These are phyloP conservation scores for Lodderomyces beijingensis DNA, from an alignment of 1,139 yeast genomes.

Conservation along the genomic window DNA sequence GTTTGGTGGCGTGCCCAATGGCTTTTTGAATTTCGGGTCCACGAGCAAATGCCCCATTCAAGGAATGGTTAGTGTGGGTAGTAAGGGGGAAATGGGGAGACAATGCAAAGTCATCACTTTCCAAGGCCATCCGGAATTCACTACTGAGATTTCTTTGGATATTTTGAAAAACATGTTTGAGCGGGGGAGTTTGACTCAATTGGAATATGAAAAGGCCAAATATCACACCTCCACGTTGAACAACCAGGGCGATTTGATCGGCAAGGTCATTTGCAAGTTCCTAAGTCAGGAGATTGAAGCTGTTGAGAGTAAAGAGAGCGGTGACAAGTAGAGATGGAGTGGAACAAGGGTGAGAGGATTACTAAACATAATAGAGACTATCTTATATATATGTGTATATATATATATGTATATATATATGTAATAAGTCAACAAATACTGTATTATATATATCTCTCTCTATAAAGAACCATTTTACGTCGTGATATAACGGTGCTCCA, in stretches of 20 bases:
- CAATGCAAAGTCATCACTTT: constrained; percentile 50
- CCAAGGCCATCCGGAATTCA: constrained; percentile 91
- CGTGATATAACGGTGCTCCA: no score
- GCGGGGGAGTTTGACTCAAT: constrained; percentile 15
- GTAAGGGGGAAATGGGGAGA: constrained; percentile 11
- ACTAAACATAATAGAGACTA: no score
- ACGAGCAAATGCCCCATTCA: constrained; percentile 57
- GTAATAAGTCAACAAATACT: no score
- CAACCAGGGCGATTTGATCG: constrained; percentile 35
- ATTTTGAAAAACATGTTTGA: constrained; percentile 21
- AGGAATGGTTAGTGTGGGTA: constrained; percentile 42
- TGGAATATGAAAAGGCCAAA: constrained; percentile 22
- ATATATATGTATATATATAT: constrained; percentile 1
- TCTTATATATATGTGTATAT: background rate
- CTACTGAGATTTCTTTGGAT: constrained; percentile 28
- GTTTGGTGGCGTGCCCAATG: constrained; percentile 18
- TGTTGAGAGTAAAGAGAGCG: no score
- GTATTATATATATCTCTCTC: no score
- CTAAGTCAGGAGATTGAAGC: constrained; percentile 9
- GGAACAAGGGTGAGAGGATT: no score
- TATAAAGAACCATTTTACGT: no score
- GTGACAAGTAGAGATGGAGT: no score
- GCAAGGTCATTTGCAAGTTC: constrained; percentile 29
- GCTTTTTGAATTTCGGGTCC: constrained; percentile 45
- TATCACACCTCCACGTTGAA: constrained; percentile 27